Evolutionary conservation across 108 stramenopile species (phyloP), one percentile per base, ranked within the genome.

Genomic region (Chaetoceros muelleri): DNA sequence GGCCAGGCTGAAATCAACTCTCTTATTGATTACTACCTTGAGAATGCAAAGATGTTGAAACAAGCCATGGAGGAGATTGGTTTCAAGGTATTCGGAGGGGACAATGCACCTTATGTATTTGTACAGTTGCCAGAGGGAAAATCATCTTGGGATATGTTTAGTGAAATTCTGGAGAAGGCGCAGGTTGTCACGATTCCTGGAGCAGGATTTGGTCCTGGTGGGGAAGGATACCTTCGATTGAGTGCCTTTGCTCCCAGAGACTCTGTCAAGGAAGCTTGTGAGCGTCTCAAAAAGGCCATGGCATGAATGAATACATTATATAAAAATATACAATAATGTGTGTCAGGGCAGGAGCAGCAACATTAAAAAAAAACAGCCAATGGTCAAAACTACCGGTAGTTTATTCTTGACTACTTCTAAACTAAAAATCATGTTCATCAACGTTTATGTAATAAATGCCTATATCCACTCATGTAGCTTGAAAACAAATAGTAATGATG

Each of bases 161-260:
- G 65, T 25, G 85, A 82, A 57, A 94, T 97, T 65, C 71, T 97
- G 58, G 95, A 95, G 67, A 94, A 95, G 81, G 72, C 91, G 20
- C 93, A 97, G 73, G 94, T 97, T 54, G 96, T 97, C 18, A 97
- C 96, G 1, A 96, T 96, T 63, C 96, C 96, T 8, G 95, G 96
- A 57, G 96, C 96, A 30, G 96, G 96, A 24, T 97, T 97, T 62
- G 96, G 96, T 30, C 96, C 96, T 29, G 96, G 96, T 45, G 96
- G 96, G 24, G 96, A 97, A 65, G 95, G 96, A 26, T 97, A 85
- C 77, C 67, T 97, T 58, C 90, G 96, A 52, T 57, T 97, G 65
- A 82, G 80, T 64, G 95, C 96, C 8, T 97, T 97, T 57, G 96
- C 95, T 2, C 87, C 93, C 21, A 69, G 91, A 58, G 96, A 91